These are phyloP conservation scores for Neofusicoccum sp. DNA, from an alignment of 2,329 filamentous ascomycete species.

Conservation along the genomic window DNA sequence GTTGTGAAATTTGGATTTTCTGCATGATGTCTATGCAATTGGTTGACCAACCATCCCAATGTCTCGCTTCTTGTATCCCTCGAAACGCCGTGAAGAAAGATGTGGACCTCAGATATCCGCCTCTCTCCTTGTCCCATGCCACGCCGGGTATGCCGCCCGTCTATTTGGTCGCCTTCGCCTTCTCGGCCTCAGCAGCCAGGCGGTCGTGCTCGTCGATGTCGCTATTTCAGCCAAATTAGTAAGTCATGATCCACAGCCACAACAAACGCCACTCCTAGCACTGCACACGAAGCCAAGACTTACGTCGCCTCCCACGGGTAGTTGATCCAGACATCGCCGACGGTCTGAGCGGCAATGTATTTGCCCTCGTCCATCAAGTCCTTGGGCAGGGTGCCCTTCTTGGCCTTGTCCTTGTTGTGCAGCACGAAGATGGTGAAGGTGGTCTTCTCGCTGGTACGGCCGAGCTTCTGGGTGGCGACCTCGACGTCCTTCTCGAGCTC, in stretches of 20 bases:
- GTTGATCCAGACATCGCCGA: constrained; percentile 96
- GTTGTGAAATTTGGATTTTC: neutral
- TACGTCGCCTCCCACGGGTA: constrained; percentile 95
- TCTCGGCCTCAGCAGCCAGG: constrained; percentile 50
- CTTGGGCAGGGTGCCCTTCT: constrained; percentile 83
- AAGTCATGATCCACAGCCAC: neutral
- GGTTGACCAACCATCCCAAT: neutral
- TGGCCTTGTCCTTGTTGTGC: constrained; percentile 97
- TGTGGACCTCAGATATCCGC: neutral
- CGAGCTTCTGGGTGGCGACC: constrained; percentile 72
- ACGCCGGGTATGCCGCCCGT: neutral
- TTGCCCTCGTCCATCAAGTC: constrained; percentile 73
- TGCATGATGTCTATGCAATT: constrained; percentile 10
- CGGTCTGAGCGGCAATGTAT: constrained; percentile 85
- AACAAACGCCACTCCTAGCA: constrained; percentile 25
- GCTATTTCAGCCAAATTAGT: constrained; percentile 34
- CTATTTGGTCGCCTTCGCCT: neutral
- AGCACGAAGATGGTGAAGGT: constrained; percentile 94
- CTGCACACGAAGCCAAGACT: constrained; percentile 31
- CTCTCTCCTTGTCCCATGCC: neutral
- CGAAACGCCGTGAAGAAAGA: constrained; percentile 2
- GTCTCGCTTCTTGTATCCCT: constrained; percentile 1
- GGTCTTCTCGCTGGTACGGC: constrained; percentile 71
- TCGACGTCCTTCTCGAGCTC: constrained; percentile 96
- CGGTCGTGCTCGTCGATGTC: constrained; percentile 93